Evolutionary conservation across 1,284 basidiomycete species (phyloP), one percentile per base, ranked within the genome.

Genomic region (Rhodotorula sp.): DNA sequence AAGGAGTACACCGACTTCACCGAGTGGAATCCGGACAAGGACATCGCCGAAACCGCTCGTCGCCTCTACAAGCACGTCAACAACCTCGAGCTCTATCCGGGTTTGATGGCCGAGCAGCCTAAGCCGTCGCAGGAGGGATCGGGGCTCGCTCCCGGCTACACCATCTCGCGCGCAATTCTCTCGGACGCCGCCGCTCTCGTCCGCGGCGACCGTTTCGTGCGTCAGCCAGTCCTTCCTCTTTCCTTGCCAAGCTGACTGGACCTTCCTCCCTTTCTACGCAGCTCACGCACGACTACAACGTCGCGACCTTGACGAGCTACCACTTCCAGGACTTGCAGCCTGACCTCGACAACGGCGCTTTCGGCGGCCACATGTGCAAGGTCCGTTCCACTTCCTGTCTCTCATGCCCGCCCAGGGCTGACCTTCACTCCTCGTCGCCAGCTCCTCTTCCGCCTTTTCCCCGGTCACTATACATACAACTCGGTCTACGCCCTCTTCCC

Each of bases 171-270:
- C 51, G 92, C 91, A 22, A 94, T 94, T 76, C 86, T 94, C 50
- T 87, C 87, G 73, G 92, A 94, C 77, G 91, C 91, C n/a, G 89
- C 91, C 65, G 87, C 89, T 8, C 85, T 93, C 60, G 90, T 89
- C 56, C 88, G 91, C 28, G 87, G 64, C 66, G 78, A 64, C 68
- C 78, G 75, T 22, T 70, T 62, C 65, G 61, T 67, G 51, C 31
- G 67, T 64, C n/a, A 10, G 16, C 28, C 31, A 15, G 26, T n/a
- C 31, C 24, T 8, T 30, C 34, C 47, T 4, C 24, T 22, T 2
- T 24, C n/a, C 6, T 51, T 18, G 15, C 7, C 13, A 5, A 8
- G 37, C 53, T 68, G 18, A 58, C 30, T 30, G 10, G 26, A 6
- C n/a, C 15, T 11, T 3, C 37, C 34, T 34, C 8, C 28, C 16